Evolutionary conservation across 257 asterid species (phyloP), one percentile per base, ranked within the genome.

Genomic region (Euphrasia confusa): DNA sequence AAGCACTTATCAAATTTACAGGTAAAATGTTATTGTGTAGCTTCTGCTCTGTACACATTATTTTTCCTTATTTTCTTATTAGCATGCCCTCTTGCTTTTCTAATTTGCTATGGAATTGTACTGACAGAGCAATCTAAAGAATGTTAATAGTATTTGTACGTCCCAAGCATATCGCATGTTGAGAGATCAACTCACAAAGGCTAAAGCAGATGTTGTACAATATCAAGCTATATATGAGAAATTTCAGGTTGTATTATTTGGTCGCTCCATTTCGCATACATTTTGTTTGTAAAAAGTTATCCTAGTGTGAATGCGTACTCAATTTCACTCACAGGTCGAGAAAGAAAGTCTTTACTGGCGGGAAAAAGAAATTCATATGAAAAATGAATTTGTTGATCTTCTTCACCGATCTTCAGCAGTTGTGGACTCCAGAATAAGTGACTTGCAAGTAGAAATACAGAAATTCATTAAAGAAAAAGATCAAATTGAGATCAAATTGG

Each of bases 261-360:
- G 65, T 63, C 58, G 79, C 68, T 74, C 74, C 68, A n/a, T 68
- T 67, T 57, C 74, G 39, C 52, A 33, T 71, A 60, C 60, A 28
- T 59, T 68, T 62, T 56, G 30, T 70, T 35, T 32, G 33, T 63
- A n/a, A 47, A 47, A 73, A 42, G 48, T 60, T 71, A 27, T 9
- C 17, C 24, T 9, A 17, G 39, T 67, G 48, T 74, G 39, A 73
- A 71, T 50, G 72, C 56, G 66, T 57, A 54, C 61, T 45, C 45
- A 39, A 39, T 67, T 61, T 44, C 64, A 35, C 67, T 71, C 72
- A 86, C 74, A 93, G 99, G 84, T 87, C 63, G 94, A 93, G 76
- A 85, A 86, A 79, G 96, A 93, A 59, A 75, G 75, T 69, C 82
- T 93, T 66, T 83, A 88, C 66, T 87, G 96, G 99, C 75, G 82